Base-by-base conservation (phyloP, 768 basidiomycete species). In the Agaricus sinodeliciosus region DNA sequence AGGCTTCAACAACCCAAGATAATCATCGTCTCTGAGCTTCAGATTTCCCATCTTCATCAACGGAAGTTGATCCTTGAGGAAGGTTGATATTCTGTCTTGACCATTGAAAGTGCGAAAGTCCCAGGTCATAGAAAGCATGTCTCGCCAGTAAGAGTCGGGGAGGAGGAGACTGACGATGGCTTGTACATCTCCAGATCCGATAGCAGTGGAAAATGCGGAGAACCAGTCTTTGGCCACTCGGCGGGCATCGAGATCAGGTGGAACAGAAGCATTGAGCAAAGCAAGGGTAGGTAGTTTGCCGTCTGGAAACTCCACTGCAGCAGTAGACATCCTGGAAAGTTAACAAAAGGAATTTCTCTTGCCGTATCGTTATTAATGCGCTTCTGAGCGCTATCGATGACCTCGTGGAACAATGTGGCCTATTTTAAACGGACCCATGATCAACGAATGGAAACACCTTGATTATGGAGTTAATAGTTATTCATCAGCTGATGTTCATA, bases 41-140 rank as follows among this genome's bases (percentile, higher is more conserved):
- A 71, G 59, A 16, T 48, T 71, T 67, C 42, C 62, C 54, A 28
- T 67, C 40, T 47, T 70, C 1, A 54, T 43, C 1, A 41, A 37
- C 0, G 65, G 51, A n/a, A 78, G 66, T 35, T 71, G 72, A 31
- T 72, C 71, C 0, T 55, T 55, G 37, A 80, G 66, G 56, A 80
- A 70, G 18, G 56, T 50, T 13, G 47, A 63, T 59, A 81, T 72
- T 16, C 67, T 58, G n/a, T 62, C 48, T 16, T 55, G 60, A 0
- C 70, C 69, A 4, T 64, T 61, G 56, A 81, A 72, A 1, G 77
- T 77, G 6, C 77, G 72, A 57, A 84, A 72, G 58, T 77, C 70
- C 72, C 75, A 80, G 0, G 82, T 82, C 40, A 81, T 62, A 1
- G 76, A 64, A 12, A 79, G 60, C 27, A 75, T 67, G 59, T 83